Base-by-base conservation (phyloP, 768 basidiomycete species). In the Leccinum ochraceum region DNA sequence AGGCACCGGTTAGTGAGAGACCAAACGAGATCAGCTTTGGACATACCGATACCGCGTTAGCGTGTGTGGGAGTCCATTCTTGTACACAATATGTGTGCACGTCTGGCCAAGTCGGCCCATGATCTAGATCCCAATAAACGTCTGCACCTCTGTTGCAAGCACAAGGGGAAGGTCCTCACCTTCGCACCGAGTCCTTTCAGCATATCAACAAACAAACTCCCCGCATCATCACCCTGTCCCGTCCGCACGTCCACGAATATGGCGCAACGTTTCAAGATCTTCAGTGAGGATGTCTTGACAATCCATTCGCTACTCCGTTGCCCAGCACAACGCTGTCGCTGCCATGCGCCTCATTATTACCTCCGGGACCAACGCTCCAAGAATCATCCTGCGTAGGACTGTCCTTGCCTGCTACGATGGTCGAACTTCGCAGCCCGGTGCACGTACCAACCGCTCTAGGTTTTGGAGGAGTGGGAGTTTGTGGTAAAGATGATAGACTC, bases 161-260 rank as follows among this genome's bases (percentile, higher is more conserved):
- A 36, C 20, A 42, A 58, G 16, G 44, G 54, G 9, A 24, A 20
- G 9, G 71, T 32, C 16, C 82, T 61, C 63, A 94, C 94, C 80
- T 84, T 85, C 49, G 94, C 94, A 20, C 94, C 94, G 11, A 94
- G 76, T 32, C 81, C 80, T 64, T 83, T 83, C 64, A 95, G 73
- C 88, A 95, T 93, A 53, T 95, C 90, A 14, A 87, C 83, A 67
- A 95, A 95, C 66, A 94, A 74, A 28, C 82, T 82, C 0, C 90
- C 88, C 0, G 90, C 91, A 67, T 95, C 86, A 55, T 92, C 91
- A 0, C 90, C 92, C 60, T 87, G 86, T 36, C 81, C 82, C 13
- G 85, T 85, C 63, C 80, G 70, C 28, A 96, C 91, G 69, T 95
- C 94, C 53, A 95, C 93, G 66, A 92, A 95, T 9, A 94, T 86